phyloP scores from a whole-genome alignment of 805 yeast species.

The Cyberlindnera amylophila region DNA sequence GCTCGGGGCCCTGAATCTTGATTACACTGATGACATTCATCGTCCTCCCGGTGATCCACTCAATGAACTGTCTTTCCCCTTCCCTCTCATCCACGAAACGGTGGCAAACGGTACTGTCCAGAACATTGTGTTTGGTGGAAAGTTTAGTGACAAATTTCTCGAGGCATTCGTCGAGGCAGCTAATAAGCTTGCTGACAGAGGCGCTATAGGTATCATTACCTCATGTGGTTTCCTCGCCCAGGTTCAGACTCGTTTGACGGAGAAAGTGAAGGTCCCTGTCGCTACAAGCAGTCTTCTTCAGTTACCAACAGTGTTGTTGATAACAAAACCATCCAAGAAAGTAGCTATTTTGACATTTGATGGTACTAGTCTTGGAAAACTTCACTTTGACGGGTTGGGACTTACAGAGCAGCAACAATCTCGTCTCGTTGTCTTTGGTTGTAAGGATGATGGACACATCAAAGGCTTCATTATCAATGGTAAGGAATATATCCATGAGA shows the following conservation, averaged over 20 bases:
- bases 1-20: conserved; percentile 27
- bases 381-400: conserved; percentile 31
- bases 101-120: conserved; percentile 27
- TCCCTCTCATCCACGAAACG: conserved; percentile 26
- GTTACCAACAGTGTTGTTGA: conserved; percentile 26
- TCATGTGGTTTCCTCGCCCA: conserved; percentile 36
- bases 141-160: conserved; percentile 26
- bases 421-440: conserved; percentile 23
- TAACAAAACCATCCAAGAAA: conserved; percentile 23
- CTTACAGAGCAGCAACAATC: conserved; percentile 23
- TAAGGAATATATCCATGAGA: conserved; percentile 25
- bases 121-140: conserved; percentile 25
- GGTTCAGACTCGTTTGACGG: conserved; percentile 26
- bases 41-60: conserved; percentile 33
- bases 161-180: conserved; percentile 29
- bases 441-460: conserved; percentile 23
- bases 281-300: conserved; percentile 32
- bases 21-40: conserved; percentile 32
- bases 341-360: conserved; percentile 33
- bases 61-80: conserved; percentile 23
- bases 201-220: conserved; percentile 33
- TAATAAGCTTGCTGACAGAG: conserved; percentile 25
- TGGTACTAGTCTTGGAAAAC: conserved; percentile 21
- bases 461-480: conserved; percentile 27
- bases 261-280: conserved; percentile 28